Base-by-base conservation (phyloP, 2,329 filamentous ascomycete genomes). In the Monosporascus sp. region DNA sequence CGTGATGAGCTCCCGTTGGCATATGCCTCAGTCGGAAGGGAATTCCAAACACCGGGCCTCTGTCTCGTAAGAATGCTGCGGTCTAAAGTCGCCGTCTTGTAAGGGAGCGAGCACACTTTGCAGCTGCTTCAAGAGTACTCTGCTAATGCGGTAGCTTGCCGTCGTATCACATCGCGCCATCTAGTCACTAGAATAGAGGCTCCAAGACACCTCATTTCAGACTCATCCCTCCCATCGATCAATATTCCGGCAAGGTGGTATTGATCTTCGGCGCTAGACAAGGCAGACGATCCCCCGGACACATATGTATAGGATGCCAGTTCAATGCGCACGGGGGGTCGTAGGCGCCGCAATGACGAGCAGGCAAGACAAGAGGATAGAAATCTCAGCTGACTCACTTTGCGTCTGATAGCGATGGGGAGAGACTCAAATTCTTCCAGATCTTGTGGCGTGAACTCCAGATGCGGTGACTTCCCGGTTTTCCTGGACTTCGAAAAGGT, bases 401-500 rank as follows among this genome's bases (percentile, higher is more conserved):
- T 79, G 65, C 74, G 71, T 58, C 75, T 72, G 22, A 79, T 74
- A n/a, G 76, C 75, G 46, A 75, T 58, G 8, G 77, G 77, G 52
- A 80, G 66, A 40, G 74, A 71, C 59, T 78, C 75, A 60, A 78
- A 79, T 60, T 79, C 77, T 55, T 78, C 75, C 9, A 66, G 47
- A 37, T 66, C 63, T 37, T 60, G 58, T 48, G 72, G 68, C 2
- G 75, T 73, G 56, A 74, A 60, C 44, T 68, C 63, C 48, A 66
- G 55, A 37, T 58, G 56, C 40, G 55, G 54, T 44, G 50, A 58
- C 52, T 51, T 63, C 22, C 51, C 48, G 41, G 51, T 50, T 43
- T 53, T 58, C 22, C 46, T 45, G n/a, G 37, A 45, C n/a, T 41
- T 48, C 22, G 22, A 17, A 24, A 22, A 24, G 11, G 43, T 46